These are phyloP conservation scores for Lantana camara DNA, from an alignment of 257 asterid species.

Conservation along the genomic window DNA sequence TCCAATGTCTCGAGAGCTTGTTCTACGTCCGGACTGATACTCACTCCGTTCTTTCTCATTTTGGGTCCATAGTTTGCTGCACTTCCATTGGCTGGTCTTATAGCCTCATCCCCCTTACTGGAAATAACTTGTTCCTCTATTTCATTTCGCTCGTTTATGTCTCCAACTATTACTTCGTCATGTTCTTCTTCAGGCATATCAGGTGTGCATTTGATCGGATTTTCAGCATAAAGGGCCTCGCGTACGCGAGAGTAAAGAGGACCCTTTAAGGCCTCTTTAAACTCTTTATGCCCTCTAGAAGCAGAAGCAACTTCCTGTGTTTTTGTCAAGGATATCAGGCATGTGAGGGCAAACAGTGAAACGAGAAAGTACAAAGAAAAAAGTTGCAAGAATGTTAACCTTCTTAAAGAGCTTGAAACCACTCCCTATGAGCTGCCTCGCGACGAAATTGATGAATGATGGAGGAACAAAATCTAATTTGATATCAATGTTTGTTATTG, in stretches of 20 bases:
- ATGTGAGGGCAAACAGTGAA: slow-evolving; percentile 3
- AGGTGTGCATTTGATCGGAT: background rate
- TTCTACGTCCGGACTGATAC: slow-evolving; percentile 33
- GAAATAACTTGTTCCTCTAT: slow-evolving; percentile 26
- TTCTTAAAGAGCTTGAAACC: slow-evolving; percentile 74
- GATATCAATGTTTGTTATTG: slow-evolving; percentile 61
- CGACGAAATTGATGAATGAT: slow-evolving; percentile 54
- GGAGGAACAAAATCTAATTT: slow-evolving; percentile 67
- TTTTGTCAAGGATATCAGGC: slow-evolving; percentile 7
- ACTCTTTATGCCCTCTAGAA: slow-evolving; percentile 48
- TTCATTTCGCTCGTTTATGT: slow-evolving; percentile 30
- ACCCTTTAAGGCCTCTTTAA: slow-evolving; percentile 47
- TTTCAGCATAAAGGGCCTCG: slow-evolving; percentile 43
- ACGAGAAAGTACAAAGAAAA: no score
- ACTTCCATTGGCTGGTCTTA: background rate
- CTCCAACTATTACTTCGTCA: slow-evolving; percentile 20
- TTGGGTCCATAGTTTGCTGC: background rate
- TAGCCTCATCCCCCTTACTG: background rate
- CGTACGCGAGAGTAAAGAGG: slow-evolving; percentile 48
- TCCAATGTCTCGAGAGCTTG: slow-evolving; percentile 53
- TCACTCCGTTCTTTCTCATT: slow-evolving; percentile 13
- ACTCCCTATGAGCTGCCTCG: slow-evolving; percentile 72
- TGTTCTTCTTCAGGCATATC: slow-evolving; percentile 18
- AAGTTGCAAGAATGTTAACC: slow-evolving; percentile 32
- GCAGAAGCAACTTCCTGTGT: slow-evolving; percentile 65